phyloP scores from a whole-genome alignment of 2,329 filamentous ascomycete species.

The Ophiocordyceps camponoti-saundersi region DNA sequence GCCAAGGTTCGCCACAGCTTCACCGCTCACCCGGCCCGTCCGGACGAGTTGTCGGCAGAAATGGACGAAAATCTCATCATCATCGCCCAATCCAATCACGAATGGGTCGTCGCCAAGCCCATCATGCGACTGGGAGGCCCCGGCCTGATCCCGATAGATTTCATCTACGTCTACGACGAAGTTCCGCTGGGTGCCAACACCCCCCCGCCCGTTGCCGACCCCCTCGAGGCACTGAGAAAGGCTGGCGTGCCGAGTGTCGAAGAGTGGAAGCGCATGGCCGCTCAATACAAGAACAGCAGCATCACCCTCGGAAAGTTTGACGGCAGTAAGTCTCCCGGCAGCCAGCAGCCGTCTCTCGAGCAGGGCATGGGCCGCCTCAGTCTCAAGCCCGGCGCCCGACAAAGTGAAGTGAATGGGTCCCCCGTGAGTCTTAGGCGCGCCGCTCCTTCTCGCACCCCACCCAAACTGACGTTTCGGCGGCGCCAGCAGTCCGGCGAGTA shows the following conservation, averaged over 20 bases:
- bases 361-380: slow-evolving; percentile 68
- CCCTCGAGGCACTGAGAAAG: slow-evolving; percentile 67
- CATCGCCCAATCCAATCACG: slow-evolving; percentile 93
- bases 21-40: slow-evolving; percentile 55
- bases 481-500: neutral
- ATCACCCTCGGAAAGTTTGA: slow-evolving; percentile 91
- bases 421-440: slow-evolving; percentile 8
- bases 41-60: slow-evolving; percentile 92
- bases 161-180: slow-evolving; percentile 84
- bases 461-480: neutral
- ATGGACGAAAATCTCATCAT: slow-evolving; percentile 94
- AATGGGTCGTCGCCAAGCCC: slow-evolving; percentile 99
- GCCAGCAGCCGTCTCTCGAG: slow-evolving; percentile 32
- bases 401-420: slow-evolving; percentile 9
- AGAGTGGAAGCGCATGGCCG: slow-evolving; percentile 99
- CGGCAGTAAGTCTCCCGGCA: slow-evolving; percentile 24
- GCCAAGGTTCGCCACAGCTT: slow-evolving; percentile 97
- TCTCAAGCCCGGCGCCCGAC: slow-evolving; percentile 25
- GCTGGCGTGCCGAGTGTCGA: slow-evolving; percentile 90
- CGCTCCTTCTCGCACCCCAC: neutral
- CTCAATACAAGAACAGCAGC: slow-evolving; percentile 97
- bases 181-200: slow-evolving; percentile 40
- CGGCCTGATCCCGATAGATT: slow-evolving; percentile 88
- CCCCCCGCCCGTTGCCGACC: slow-evolving; percentile 64
- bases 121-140: slow-evolving; percentile 92